phyloP scores from a whole-genome alignment of 495 filamentous ascomycete genomes.

The Polyplosphaeria fusca region DNA sequence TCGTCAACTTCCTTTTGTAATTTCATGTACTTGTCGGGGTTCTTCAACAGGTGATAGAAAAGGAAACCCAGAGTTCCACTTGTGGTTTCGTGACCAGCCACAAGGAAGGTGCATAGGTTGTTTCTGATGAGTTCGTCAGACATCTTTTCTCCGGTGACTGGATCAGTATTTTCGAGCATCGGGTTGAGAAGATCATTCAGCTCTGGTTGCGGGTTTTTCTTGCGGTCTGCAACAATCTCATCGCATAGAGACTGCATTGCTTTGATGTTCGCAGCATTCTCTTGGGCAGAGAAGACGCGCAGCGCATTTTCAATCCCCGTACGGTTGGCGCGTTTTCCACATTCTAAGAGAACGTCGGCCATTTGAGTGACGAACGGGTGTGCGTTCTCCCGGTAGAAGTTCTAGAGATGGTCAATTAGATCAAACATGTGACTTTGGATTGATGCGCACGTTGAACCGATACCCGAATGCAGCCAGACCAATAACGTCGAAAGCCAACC shows the following conservation, averaged over 20 bases:
- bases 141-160: constrained; percentile 63
- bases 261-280: constrained; percentile 59
- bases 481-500: constrained; percentile 60
- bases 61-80: constrained; percentile 19
- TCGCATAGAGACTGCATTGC: constrained; percentile 54
- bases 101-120: constrained; percentile 72
- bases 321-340: constrained; percentile 50
- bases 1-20: constrained; percentile 28
- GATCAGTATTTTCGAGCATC: constrained; percentile 63
- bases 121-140: constrained; percentile 60
- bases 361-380: constrained; percentile 67
- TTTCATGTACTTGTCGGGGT: constrained; percentile 12
- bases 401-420: too few relatives aligned
- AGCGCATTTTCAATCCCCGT: constrained; percentile 52
- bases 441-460: too few relatives aligned
- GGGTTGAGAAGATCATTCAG: constrained; percentile 63
- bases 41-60: constrained; percentile 23
- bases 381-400: constrained; percentile 60
- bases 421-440: too few relatives aligned
- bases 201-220: constrained; percentile 48
- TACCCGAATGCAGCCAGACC: constrained; percentile 17
- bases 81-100: constrained; percentile 68
- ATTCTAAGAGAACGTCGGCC: constrained; percentile 56
- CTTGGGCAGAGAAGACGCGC: constrained; percentile 50
- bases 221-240: constrained; percentile 57